phyloP scores from a whole-genome alignment of 2,329 filamentous ascomycete genomes.

The Ophiostoma sp. region DNA sequence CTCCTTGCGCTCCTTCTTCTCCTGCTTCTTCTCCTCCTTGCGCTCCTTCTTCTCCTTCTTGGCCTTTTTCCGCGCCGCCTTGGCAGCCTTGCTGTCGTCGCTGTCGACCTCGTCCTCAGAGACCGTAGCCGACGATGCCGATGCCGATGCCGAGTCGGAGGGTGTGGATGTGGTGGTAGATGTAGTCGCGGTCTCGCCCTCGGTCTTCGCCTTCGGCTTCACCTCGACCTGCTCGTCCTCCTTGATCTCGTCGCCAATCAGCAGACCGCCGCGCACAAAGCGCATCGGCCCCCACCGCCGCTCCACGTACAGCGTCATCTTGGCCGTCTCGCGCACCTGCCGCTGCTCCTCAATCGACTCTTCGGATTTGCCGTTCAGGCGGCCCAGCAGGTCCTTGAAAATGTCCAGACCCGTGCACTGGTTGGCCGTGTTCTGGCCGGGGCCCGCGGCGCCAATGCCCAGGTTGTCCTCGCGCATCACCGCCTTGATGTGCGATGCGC shows the following conservation, averaged over 20 bases:
- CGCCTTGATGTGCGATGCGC: conserved; percentile 78
- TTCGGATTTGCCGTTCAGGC: conserved; percentile 82
- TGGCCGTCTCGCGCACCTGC: conserved; percentile 61
- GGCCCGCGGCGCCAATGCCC: conserved; percentile 73
- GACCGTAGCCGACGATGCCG: neutral
- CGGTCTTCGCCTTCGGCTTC: neutral
- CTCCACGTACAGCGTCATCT: conserved; percentile 67
- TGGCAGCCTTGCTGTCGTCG: conserved; percentile 9
- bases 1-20: conserved; percentile 12
- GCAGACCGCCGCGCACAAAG: conserved; percentile 80
- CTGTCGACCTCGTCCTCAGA: neutral
- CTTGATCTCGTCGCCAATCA: conserved; percentile 45
- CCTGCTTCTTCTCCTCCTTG: conserved; percentile 31
- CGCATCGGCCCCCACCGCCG: conserved; percentile 73
- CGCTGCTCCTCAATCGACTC: conserved; percentile 66
- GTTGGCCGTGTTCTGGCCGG: conserved; percentile 55
- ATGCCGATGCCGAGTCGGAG: neutral
- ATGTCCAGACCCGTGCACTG: conserved; percentile 80
- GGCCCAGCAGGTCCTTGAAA: conserved; percentile 78
- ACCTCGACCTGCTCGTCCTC: conserved; percentile 1
- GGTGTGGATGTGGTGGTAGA: neutral
- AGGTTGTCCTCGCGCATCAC: conserved; percentile 85
- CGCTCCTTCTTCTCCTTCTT: conserved; percentile 13
- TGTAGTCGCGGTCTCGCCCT: neutral
- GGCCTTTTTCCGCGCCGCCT: conserved; percentile 5